Percentiles rank a stretch among this genome's conserved stretches.
These are phyloP conservation scores for Orobanche coerulescens DNA, from an alignment of 257 asterid species.

Conservation along the genomic window DNA sequence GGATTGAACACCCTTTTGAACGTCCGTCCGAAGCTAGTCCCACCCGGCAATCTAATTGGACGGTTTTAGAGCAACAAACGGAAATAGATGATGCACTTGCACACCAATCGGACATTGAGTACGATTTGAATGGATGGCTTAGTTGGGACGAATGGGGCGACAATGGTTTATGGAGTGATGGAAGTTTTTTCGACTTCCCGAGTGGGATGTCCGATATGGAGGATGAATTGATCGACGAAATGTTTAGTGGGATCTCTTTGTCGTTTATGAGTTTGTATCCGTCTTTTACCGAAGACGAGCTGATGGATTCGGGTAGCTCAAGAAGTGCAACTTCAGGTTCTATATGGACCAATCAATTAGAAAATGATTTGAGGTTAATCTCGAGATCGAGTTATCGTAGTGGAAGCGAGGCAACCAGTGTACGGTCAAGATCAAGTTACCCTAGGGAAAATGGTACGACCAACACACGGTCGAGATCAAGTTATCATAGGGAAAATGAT, in stretches of 20 bases:
- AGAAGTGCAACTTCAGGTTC: neutral
- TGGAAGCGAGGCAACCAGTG: constrained; percentile 10
- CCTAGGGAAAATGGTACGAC: neutral
- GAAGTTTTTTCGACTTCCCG: constrained; percentile 31
- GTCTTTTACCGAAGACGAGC: constrained; percentile 21
- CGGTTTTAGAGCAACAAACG: constrained; percentile 38
- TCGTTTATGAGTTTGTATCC: constrained; percentile 24
- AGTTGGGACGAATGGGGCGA: constrained; percentile 24
- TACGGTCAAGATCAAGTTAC: constrained; percentile 19
- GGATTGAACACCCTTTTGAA: constrained; percentile 46
- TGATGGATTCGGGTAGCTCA: constrained; percentile 25
- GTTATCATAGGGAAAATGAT: constrained; percentile 14
- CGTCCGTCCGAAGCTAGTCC: constrained; percentile 53
- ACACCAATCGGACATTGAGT: constrained; percentile 31
- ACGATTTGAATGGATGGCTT: constrained; percentile 26
- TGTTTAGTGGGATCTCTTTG: constrained; percentile 27
- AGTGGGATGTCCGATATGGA: constrained; percentile 32
- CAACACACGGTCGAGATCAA: constrained; percentile 15
- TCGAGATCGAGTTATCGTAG: constrained; percentile 12
- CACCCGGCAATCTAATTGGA: constrained; percentile 50
- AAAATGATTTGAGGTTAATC: neutral
- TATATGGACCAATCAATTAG: neutral
- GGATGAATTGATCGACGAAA: constrained; percentile 24
- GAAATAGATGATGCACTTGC: constrained; percentile 50
- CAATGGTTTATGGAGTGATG: constrained; percentile 30